These are phyloP conservation scores for Pinus tabuliformis DNA, from an alignment of 75 land plant species.

Conservation along the genomic window DNA sequence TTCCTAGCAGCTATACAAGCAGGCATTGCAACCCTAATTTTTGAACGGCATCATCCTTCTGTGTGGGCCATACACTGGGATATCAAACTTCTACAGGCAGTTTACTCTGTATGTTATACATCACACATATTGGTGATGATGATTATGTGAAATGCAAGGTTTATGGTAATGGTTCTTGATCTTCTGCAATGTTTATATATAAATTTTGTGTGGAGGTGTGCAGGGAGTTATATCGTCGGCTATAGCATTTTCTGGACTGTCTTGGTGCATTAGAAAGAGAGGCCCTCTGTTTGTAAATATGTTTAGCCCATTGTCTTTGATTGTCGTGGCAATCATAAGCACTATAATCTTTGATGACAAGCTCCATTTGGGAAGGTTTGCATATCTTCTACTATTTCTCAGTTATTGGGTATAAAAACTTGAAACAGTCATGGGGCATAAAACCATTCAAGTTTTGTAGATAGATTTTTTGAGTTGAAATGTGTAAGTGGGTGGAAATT, in stretches of 20 bases:
- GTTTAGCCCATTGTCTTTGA: constrained; percentile 66
- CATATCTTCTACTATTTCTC: background rate
- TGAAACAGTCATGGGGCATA: background rate
- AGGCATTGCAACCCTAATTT: constrained; percentile 8
- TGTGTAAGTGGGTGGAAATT: too few species aligned
- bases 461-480: too few species aligned
- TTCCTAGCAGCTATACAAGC: constrained; percentile 13
- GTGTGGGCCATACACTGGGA: constrained; percentile 11
- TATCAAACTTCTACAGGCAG: constrained; percentile 10
- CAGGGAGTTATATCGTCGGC: constrained; percentile 58
- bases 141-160: background rate
- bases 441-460: too few species aligned
- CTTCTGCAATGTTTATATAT: background rate
- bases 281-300: constrained; percentile 84
- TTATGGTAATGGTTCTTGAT: background rate
- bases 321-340: constrained; percentile 59
- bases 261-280: constrained; percentile 68
- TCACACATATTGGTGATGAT: background rate
- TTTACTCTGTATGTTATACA: constrained; percentile 7
- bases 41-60: background rate
- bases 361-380: constrained; percentile 76
- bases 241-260: constrained; percentile 47
- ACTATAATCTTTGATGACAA: constrained; percentile 49
- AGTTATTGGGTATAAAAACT: background rate
- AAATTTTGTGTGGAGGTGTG: background rate